Evolutionary conservation across 1,284 basidiomycete genomes (phyloP).

Genomic region (Papiliotrema nemorosa): DNA sequence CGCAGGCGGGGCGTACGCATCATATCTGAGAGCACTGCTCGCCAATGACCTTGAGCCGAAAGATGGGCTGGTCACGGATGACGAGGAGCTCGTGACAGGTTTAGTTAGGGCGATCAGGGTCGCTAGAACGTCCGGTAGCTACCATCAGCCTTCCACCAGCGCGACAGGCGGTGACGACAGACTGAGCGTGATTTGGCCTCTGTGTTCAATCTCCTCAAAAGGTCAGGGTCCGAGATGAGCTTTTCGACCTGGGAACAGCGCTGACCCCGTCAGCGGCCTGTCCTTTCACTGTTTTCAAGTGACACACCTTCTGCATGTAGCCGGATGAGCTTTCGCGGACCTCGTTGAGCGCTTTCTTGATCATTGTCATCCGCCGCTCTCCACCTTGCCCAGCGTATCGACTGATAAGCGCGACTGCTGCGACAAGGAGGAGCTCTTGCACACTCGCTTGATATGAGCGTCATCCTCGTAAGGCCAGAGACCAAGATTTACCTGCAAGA

Average conservation of each 20-base stretch:
- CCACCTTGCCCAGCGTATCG: neutral
- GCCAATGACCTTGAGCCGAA: neutral
- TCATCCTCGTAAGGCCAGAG: too few species aligned
- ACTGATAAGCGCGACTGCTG: constrained; percentile 15
- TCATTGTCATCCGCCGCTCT: too few species aligned
- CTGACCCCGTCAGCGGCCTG: constrained; percentile 8
- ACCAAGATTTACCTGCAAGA: neutral
- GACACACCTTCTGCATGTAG: neutral
- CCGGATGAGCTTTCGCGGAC: constrained; percentile 7
- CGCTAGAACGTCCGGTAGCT: constrained; percentile 26
- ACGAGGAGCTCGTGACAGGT: neutral
- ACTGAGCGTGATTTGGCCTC: constrained; percentile 15
- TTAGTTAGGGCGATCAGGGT: constrained; percentile 15
- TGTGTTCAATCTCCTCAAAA: constrained; percentile 5
- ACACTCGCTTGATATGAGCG: constrained; percentile 10
- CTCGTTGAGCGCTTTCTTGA: neutral
- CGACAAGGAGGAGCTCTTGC: constrained; percentile 26
- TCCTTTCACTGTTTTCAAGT: neutral
- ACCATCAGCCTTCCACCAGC: neutral
- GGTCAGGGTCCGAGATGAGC: constrained; percentile 10
- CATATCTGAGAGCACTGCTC: constrained; percentile 17
- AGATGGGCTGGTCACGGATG: neutral
- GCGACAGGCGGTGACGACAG: neutral
- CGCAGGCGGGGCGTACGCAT: constrained; percentile 17
- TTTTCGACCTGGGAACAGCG: constrained; percentile 17